Base-by-base conservation (phyloP, 2,329 filamentous ascomycete genomes). In the Blumeria hordei region DNA sequence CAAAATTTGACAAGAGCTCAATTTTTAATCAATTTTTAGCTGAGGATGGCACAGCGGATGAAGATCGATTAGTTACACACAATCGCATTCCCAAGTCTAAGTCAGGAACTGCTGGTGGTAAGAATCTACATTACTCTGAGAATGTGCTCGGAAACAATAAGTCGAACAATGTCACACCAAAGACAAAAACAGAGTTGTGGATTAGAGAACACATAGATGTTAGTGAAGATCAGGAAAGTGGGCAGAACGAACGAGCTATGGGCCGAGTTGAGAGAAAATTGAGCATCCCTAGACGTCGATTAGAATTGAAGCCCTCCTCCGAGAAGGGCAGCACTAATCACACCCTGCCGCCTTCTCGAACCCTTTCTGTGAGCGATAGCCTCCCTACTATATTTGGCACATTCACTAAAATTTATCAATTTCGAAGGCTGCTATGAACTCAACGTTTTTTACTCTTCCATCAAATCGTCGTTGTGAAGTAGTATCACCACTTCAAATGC, bases 21-120 rank as follows among this genome's bases (percentile, higher is more conserved):
- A 79, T 96, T 8, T 98, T 98, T 65, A 84, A 90, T 60, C 83
- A 95, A 67, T 92, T 96, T 67, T 76, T 86, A 57, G 86, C 85
- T 60, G 86, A 93, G 56, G 90, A 96, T 62, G 81, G 79, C 34
- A 80, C 90, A 8, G 85, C 88, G n/a, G 88, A 94, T 56, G 83
- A 88, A 55, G 85, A 86, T 59, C 81, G 90, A n/a, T 69, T 98
- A 41, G 88, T 95, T 36, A 83, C 85, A 55, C 88, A 94, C 69
- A 96, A 96, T 65, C 78, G 86, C 36, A 63, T 78, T 57, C 72
- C 71, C 28, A 81, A 58, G 69, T 35, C 60, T 66, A 60, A 78
- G 61, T 80, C 82, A 4, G 82, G 81, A 12, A 87, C 82, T 0
- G 77, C 78, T 36, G 80, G 81, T 0, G 88, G 88, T 41, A 94